A percentile compares a stretch with the other conserved stretches of the same genome.
Conservation (phyloP, 148 eudicot species). For the Arbutus unedo region DNA sequence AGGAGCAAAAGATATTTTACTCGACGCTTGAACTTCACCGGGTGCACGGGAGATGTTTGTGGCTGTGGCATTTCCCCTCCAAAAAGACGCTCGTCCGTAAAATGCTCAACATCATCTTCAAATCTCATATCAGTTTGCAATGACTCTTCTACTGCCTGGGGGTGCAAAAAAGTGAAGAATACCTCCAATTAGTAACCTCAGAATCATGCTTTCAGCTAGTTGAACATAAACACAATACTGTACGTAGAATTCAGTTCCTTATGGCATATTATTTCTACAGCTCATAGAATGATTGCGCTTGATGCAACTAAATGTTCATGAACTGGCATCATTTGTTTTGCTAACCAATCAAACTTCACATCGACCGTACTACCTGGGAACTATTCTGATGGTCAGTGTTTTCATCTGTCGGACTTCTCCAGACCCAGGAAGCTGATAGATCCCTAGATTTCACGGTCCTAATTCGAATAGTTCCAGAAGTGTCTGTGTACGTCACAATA, state of each 20-base stretch:
- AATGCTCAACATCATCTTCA: slow-evolving; percentile 31
- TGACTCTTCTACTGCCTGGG: slow-evolving; percentile 40
- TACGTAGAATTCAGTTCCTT: background rate
- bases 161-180: slow-evolving; percentile 12
- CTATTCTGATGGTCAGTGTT: slow-evolving; percentile 28
- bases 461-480: slow-evolving; percentile 71
- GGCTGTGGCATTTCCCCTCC: slow-evolving; percentile 27
- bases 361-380: slow-evolving; percentile 44
- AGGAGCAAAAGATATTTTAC: slow-evolving; percentile 33
- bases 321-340: background rate
- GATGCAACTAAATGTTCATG: slow-evolving; percentile 4
- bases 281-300: background rate
- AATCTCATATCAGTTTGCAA: slow-evolving; percentile 33
- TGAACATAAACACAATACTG: slow-evolving; percentile 1
- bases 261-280: background rate
- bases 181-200: background rate
- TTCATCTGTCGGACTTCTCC: slow-evolving; percentile 63
- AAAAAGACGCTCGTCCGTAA: slow-evolving; percentile 34
- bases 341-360: background rate
- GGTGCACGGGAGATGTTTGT: slow-evolving; percentile 42
- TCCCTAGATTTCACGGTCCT: slow-evolving; percentile 73
- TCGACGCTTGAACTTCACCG: slow-evolving; percentile 74
- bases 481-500: slow-evolving; percentile 82
- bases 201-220: background rate
- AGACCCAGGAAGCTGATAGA: slow-evolving; percentile 93